A percentile compares a stretch with the other conserved stretches of the same genome.
These are phyloP conservation scores for Penstemon eatonii DNA, from an alignment of 257 asterid species.

Conservation along the genomic window DNA sequence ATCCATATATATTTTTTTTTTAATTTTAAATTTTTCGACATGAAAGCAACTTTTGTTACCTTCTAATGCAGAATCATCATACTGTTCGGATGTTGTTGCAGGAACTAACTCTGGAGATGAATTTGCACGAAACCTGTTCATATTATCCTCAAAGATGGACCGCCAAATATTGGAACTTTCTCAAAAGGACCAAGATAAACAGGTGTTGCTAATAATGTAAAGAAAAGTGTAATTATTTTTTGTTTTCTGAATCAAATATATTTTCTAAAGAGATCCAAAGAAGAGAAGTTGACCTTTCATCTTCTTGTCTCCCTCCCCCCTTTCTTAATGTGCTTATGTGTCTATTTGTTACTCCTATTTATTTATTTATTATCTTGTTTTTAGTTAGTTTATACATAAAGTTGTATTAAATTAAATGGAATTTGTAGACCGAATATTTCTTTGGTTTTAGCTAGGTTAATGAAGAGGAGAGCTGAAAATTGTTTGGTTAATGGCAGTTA, in stretches of 20 bases:
- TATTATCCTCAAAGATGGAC: constrained; percentile 19
- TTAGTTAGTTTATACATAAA: not conserved
- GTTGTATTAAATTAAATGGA: not conserved
- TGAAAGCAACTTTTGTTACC: constrained; percentile 35
- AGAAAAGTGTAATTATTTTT: constrained; percentile 27
- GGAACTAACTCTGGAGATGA: constrained; percentile 46
- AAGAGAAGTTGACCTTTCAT: constrained; percentile 47
- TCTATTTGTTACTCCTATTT: constrained; percentile 1
- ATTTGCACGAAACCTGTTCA: constrained; percentile 43
- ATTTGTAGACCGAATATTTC: not conserved
- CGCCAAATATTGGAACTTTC: constrained; percentile 5
- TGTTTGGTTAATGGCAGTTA: constrained; percentile 18
- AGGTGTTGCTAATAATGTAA: constrained; percentile 19
- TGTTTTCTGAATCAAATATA: constrained; percentile 7
- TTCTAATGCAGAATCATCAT: constrained; percentile 65
- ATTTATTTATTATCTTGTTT: not conserved
- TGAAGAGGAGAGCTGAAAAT: not conserved
- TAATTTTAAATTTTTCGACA: too few species aligned
- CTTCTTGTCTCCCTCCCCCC: constrained; percentile 26
- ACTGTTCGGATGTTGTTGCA: constrained; percentile 25
- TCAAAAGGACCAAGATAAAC: constrained; percentile 12
- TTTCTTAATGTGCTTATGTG: not conserved
- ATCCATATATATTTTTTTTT: too few species aligned
- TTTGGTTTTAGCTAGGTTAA: not conserved
- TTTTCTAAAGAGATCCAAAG: constrained; percentile 45